Conservation (phyloP, 2,329 filamentous ascomycete genomes). For the Apiospora kogelbergensis region DNA sequence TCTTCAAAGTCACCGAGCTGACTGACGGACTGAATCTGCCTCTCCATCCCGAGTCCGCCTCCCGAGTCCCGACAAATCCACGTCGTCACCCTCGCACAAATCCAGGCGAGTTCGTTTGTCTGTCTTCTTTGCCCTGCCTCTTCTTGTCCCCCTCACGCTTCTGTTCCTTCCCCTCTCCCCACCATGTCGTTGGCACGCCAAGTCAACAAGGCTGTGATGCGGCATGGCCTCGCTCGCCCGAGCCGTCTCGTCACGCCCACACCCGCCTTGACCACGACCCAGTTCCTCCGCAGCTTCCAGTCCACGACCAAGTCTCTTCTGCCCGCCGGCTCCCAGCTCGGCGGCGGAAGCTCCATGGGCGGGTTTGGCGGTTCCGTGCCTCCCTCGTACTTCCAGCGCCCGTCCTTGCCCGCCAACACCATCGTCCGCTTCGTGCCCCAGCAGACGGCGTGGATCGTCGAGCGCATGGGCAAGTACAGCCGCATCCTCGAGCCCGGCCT, state of each 20-base stretch:
- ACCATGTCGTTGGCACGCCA: slow-evolving; percentile 17
- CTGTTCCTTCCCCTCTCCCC: background rate
- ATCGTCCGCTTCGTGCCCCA: slow-evolving; percentile 97
- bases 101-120: background rate
- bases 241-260: background rate
- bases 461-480: slow-evolving; percentile 98
- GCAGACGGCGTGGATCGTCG: slow-evolving; percentile 98
- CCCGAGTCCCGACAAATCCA: background rate
- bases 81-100: background rate
- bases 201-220: slow-evolving; percentile 15
- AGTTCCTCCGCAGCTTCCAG: slow-evolving; percentile 13
- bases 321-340: slow-evolving; percentile 8
- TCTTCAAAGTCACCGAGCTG: too few relatives aligned
- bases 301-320: slow-evolving; percentile 10
- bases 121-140: background rate
- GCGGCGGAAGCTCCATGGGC: slow-evolving; percentile 30
- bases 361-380: slow-evolving; percentile 42
- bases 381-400: slow-evolving; percentile 77
- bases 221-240: slow-evolving; percentile 9
- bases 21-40: background rate
- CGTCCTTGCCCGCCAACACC: slow-evolving; percentile 84
- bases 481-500: slow-evolving; percentile 90
- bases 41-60: background rate
- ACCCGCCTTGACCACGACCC: background rate
- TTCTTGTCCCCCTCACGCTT: background rate